phyloP scores from a whole-genome alignment of 2,329 filamentous ascomycete species.

The Fusarium neocosmosporiellum region DNA sequence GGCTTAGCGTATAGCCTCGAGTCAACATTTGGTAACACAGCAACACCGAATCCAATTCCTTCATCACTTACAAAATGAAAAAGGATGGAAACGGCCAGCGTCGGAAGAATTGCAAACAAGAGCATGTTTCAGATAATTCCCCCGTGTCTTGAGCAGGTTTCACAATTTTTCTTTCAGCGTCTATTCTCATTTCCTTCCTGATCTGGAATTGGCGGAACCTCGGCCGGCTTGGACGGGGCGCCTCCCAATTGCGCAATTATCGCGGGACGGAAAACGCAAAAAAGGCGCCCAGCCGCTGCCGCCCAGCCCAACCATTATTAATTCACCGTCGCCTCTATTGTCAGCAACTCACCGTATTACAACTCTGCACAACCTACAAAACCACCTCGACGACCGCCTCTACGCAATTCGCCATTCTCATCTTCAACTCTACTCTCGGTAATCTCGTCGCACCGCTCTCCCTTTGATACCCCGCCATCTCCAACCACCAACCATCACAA shows the following conservation, averaged over 20 bases:
- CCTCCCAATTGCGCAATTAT: conserved; percentile 44
- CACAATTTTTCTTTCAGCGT: conserved; percentile 9
- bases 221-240: background rate
- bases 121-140: conserved; percentile 35
- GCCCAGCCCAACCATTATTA: conserved; percentile 36
- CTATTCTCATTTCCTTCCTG: background rate
- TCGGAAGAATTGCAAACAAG: conserved; percentile 10
- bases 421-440: conserved; percentile 5
- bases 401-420: background rate
- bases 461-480: conserved; percentile 33
- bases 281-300: background rate
- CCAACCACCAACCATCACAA: conserved; percentile 52
- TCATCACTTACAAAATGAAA: background rate
- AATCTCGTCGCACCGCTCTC: conserved; percentile 6
- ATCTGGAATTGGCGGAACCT: conserved; percentile 13
- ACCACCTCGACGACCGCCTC: background rate
- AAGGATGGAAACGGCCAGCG: background rate
- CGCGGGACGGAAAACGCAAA: conserved; percentile 14
- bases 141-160: conserved; percentile 42
- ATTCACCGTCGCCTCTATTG: conserved; percentile 29
- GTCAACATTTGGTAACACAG: background rate
- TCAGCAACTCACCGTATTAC: conserved; percentile 25
- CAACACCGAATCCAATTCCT: background rate
- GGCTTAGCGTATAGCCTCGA: background rate
- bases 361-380: conserved; percentile 1